Percentiles rank a stretch among this genome's conserved stretches.
Evolutionary conservation across 2,329 filamentous ascomycete genomes (phyloP).

Genomic region (Apiospora phragmitis): DNA sequence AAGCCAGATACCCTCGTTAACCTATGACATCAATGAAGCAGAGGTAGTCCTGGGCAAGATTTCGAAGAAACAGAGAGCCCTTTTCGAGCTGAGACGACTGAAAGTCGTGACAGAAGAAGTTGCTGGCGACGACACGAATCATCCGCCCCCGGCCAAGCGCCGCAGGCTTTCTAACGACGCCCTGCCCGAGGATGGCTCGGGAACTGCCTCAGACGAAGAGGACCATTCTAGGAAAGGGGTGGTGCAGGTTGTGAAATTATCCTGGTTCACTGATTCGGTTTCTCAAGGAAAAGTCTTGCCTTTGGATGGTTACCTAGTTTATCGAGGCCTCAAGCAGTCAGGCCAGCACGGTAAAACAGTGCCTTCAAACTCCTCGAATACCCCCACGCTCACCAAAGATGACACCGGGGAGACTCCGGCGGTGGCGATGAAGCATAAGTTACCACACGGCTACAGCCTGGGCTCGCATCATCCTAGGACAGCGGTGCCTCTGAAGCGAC

Average conservation of each 20-base stretch:
- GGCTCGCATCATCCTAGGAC: constrained; percentile 22
- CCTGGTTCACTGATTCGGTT: constrained; percentile 59
- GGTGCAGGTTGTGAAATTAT: constrained; percentile 57
- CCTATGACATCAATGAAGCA: constrained; percentile 72
- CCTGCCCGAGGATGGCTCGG: constrained; percentile 30
- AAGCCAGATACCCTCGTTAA: constrained; percentile 64
- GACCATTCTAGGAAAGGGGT: constrained; percentile 15
- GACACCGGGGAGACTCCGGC: constrained; percentile 14
- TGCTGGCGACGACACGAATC: background rate
- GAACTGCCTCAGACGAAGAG: constrained; percentile 16
- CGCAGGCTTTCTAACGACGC: constrained; percentile 39
- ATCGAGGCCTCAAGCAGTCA: constrained; percentile 41
- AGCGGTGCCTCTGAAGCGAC: constrained; percentile 34
- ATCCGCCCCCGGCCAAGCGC: constrained; percentile 26
- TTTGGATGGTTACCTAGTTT: constrained; percentile 52
- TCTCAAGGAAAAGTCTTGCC: constrained; percentile 46
- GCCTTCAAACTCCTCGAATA: constrained; percentile 17
- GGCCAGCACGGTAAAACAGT: constrained; percentile 19
- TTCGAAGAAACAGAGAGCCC: constrained; percentile 66
- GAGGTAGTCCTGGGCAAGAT: constrained; percentile 75
- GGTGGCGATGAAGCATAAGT: constrained; percentile 8
- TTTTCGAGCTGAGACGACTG: constrained; percentile 73
- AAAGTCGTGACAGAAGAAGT: constrained; percentile 60
- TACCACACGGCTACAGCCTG: constrained; percentile 10
- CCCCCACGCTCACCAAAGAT: constrained; percentile 33